These are phyloP conservation scores for Rutstroemia sydowiana DNA, from an alignment of 2,329 filamentous ascomycete species.

Conservation along the genomic window DNA sequence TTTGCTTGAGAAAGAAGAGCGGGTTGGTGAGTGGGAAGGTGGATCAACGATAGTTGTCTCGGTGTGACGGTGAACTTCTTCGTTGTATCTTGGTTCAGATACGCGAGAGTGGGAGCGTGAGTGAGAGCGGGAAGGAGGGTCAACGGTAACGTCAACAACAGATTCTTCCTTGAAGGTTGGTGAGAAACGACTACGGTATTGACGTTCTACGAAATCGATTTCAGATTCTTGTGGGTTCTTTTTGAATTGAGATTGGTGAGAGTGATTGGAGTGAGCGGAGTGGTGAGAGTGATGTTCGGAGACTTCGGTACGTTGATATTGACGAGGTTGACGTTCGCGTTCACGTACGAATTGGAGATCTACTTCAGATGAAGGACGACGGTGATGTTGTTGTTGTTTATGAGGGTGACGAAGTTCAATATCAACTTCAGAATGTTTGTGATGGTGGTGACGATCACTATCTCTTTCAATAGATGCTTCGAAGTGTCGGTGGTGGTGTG, in stretches of 20 bases:
- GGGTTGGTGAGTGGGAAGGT: conserved; percentile 21
- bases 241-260: no score
- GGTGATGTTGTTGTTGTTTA: conserved; percentile 19
- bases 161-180: conserved; percentile 32
- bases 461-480: conserved; percentile 12
- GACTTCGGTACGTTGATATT: conserved; percentile 22
- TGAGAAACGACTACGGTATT: conserved; percentile 47
- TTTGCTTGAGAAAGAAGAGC: conserved; percentile 24
- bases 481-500: conserved; percentile 19
- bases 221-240: conserved; percentile 20
- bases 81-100: conserved; percentile 27
- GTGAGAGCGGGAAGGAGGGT: no score
- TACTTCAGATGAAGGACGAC: conserved; percentile 13
- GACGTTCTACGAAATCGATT: conserved; percentile 58
- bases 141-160: conserved; percentile 57
- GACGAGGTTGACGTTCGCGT: conserved; percentile 30
- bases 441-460: conserved; percentile 5
- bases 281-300: no score
- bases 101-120: conserved; percentile 34
- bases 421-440: conserved; percentile 1
- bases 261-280: no score
- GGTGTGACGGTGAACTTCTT: conserved; percentile 19
- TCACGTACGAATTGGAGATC: conserved; percentile 41
- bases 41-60: conserved; percentile 32
- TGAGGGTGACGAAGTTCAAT: conserved; percentile 10